Conservation (phyloP, 1,284 basidiomycete genomes). For the Ustilago hordei region DNA sequence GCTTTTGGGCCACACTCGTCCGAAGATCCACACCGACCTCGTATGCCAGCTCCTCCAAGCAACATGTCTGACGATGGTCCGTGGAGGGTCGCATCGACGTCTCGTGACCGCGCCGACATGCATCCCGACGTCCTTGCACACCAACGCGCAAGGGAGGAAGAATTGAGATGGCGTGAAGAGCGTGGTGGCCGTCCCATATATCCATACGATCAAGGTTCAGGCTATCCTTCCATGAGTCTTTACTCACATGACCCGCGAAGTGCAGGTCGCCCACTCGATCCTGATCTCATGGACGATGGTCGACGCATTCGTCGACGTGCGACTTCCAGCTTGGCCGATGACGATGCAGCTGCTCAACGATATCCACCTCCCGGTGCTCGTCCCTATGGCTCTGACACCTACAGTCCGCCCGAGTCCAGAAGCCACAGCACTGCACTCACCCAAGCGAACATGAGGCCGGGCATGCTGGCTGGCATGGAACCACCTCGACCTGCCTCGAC, state of each 20-base stretch:
- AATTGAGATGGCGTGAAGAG: slow-evolving; percentile 30
- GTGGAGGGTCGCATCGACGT: slow-evolving; percentile 21
- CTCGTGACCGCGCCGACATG: slow-evolving; percentile 16
- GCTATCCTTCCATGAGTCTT: slow-evolving; percentile 8
- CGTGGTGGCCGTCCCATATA: slow-evolving; percentile 19
- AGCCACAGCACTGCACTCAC: slow-evolving; percentile 25
- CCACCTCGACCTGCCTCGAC: slow-evolving; percentile 37
- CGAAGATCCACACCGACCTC: slow-evolving; percentile 31
- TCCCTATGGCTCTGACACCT: slow-evolving; percentile 20
- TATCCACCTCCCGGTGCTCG: slow-evolving; percentile 19
- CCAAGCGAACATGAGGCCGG: slow-evolving; percentile 17
- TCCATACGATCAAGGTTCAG: slow-evolving; percentile 15
- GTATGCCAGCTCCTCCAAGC: slow-evolving; percentile 21
- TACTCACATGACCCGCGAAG: slow-evolving; percentile 19
- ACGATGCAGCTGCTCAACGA: slow-evolving; percentile 21
- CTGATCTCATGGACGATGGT: slow-evolving; percentile 18
- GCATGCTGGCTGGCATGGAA: slow-evolving; percentile 37
- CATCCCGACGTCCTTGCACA: slow-evolving; percentile 26
- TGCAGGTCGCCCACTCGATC: slow-evolving; percentile 18
- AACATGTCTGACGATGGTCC: slow-evolving; percentile 22
- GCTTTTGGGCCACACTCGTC: slow-evolving; percentile 22
- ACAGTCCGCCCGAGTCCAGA: slow-evolving; percentile 40
- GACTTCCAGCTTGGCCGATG: slow-evolving; percentile 22
- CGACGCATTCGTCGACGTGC: slow-evolving; percentile 34
- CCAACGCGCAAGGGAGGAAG: slow-evolving; percentile 28